Evolutionary conservation across 106 monocot genomes (phyloP), one percentile per base, ranked within the genome.

Genomic region (Gastrodia elata): DNA sequence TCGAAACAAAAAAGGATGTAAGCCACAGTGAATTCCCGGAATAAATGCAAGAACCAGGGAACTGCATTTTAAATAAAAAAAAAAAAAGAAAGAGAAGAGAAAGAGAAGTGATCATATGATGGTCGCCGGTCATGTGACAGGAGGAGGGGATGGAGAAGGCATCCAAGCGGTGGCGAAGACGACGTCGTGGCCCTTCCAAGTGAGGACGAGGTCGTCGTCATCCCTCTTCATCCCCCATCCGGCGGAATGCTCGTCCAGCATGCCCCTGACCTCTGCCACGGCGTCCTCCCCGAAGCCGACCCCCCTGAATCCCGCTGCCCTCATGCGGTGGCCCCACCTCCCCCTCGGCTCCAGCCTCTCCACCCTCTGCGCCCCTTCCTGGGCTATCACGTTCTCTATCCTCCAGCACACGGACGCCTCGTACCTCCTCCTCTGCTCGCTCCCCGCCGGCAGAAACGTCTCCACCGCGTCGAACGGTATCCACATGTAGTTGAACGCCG

Each of bases 171-270:
- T 55, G 0, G 89, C 78, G 44, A 86, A 89, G 35, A 86, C 86
- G 1, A 86, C 76, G 64, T 74, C 79, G 39, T 89, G 89, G 2
- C 89, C 89, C 58, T 86, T 89, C 89, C 89, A 89, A n/a, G 86
- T 89, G 34, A 89, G 78, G 59, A 86, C 81, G 69, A 89, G 3
- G 81, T 81, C 79, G 33, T 83, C 81, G 8, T 89, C 86, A 40
- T 89, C 89, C 49, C 38, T 77, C 83, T 82, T 89, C 83, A 89
- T 79, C 38, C 89, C 89, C 89, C 89, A 89, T 1, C 86, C 86
- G 27, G 81, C 77, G 6, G 86, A 78, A 46, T 89, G 86, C 83
- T 82, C 85, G n/a, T 78, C 81, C 1, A 89, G 57, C 44, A 89
- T 16, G 0, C 38, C 27, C 71, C 73, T 86, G 79, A 86, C 86